phyloP scores from a whole-genome alignment of 495 filamentous ascomycete genomes.

The Xylaria venustula region DNA sequence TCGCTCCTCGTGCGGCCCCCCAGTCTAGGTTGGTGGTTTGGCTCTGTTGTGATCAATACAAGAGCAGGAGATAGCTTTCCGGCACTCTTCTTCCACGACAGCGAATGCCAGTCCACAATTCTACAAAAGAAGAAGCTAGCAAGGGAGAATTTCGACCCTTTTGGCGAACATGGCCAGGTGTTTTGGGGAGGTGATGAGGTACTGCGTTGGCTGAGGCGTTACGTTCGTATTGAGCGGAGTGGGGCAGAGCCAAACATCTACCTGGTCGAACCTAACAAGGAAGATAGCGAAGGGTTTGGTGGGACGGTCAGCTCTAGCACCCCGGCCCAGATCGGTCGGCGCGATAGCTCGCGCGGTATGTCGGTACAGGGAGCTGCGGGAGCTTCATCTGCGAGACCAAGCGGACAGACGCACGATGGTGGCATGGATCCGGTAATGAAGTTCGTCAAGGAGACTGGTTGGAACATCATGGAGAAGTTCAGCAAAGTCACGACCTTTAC shows the following conservation, averaged over 20 bases:
- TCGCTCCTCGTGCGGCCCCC: constrained; percentile 87
- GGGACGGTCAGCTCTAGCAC: constrained; percentile 49
- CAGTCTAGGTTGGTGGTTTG: constrained; percentile 97
- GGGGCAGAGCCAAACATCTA: constrained; percentile 84
- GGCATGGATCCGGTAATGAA: constrained; percentile 96
- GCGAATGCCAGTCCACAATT: constrained; percentile 93
- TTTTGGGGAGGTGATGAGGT: constrained; percentile 99
- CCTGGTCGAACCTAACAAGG: constrained; percentile 79
- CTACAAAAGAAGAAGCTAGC: constrained; percentile 84
- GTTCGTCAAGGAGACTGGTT: constrained; percentile 90
- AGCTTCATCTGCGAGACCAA: constrained; percentile 26
- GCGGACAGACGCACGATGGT: constrained; percentile 55
- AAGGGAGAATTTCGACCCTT: constrained; percentile 85
- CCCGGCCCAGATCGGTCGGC: constrained; percentile 39
- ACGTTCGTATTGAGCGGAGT: constrained; percentile 78
- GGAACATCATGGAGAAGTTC: constrained; percentile 92
- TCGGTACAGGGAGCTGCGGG: constrained; percentile 24
- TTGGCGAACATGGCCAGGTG: constrained; percentile 76
- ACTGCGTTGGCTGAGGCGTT: constrained; percentile 81
- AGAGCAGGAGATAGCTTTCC: constrained; percentile 88
- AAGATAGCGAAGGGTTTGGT: constrained; percentile 82
- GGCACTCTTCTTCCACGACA: constrained; percentile 95
- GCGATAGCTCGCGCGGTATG: constrained; percentile 36
- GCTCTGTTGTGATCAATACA: constrained; percentile 89
- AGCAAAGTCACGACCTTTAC: constrained; percentile 97